Base-by-base conservation (phyloP, 1,284 basidiomycete species). In the Acaromyces ingoldii region DNA sequence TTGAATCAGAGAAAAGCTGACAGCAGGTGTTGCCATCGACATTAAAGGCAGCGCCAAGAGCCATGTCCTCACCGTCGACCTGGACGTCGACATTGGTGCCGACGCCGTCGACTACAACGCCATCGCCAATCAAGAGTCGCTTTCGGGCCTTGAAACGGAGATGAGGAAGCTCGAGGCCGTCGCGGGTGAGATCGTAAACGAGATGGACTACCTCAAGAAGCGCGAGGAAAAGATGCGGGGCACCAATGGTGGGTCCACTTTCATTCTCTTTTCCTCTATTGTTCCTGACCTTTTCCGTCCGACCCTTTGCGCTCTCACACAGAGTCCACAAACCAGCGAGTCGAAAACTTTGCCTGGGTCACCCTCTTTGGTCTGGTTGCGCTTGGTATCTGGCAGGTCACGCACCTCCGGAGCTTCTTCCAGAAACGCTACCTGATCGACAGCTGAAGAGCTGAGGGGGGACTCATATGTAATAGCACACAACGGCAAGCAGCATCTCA, bases 51-150 rank as follows among this genome's bases (percentile, higher is more conserved):
- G n/a, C n/a, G n/a, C n/a, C n/a, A n/a, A n/a, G n/a, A n/a, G n/a
- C n/a, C n/a, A n/a, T n/a, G n/a, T n/a, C n/a, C n/a, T n/a, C n/a
- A 82, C 86, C 21, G 79, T 98, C 60, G 93, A 98, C 79, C 79
- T 98, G 50, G 93, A 98, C 74, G 85, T 97, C 37, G 95, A 98
- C 73, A 93, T 98, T 76, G 93, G 93, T 41, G 92, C 93, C 17
- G 93, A 98, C 70, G 95, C 95, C 0, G 86, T 97, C 36, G 95
- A 98, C 78, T 98, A 98, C 82, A 97, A 97, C 72, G 93, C 93
- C 19, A 98, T 98, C 74, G 93, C 95, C 5, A 97, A 96, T 78
- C 92, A 96, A 76, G 93, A 98, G 77, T 92, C 89, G 0, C 81
- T 98, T 0, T 96, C 91, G 1, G 88, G 88, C 0, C 82, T 98